Conservation (phyloP, 306 rosid genomes). For the Styphnolobium japonicum region DNA sequence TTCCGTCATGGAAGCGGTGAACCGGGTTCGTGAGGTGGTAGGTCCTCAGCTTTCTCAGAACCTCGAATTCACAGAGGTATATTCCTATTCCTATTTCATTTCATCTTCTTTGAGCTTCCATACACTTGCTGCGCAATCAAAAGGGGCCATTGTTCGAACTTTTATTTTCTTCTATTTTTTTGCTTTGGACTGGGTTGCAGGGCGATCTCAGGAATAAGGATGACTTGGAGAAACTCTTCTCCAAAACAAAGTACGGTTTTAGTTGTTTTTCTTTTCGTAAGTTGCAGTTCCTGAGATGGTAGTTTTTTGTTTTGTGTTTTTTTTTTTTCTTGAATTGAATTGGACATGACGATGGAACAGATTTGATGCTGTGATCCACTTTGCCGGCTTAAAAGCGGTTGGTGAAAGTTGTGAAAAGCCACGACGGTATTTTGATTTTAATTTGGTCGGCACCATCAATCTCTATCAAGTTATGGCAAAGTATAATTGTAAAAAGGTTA, state of each 20-base stretch:
- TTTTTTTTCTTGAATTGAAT: background rate
- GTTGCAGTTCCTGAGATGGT: background rate
- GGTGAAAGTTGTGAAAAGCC: constrained; percentile 84
- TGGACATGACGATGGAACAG: constrained; percentile 36
- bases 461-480: constrained; percentile 82
- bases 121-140: background rate
- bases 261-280: background rate
- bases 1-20: constrained; percentile 64
- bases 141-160: background rate
- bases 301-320: background rate
- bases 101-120: background rate
- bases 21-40: constrained; percentile 65
- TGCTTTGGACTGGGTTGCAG: constrained; percentile 29
- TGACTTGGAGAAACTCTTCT: constrained; percentile 76
- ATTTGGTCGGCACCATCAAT: constrained; percentile 78
- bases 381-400: constrained; percentile 89
- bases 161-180: too few species aligned
- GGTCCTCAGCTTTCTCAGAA: constrained; percentile 73
- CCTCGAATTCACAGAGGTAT: constrained; percentile 65
- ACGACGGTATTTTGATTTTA: constrained; percentile 65
- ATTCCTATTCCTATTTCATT: background rate
- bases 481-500: constrained; percentile 75
- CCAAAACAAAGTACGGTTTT: constrained; percentile 47
- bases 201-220: constrained; percentile 75
- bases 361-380: constrained; percentile 90